Evolutionary conservation across 2,329 filamentous ascomycete species (phyloP).

Genomic region (Beauveria asiatica): DNA sequence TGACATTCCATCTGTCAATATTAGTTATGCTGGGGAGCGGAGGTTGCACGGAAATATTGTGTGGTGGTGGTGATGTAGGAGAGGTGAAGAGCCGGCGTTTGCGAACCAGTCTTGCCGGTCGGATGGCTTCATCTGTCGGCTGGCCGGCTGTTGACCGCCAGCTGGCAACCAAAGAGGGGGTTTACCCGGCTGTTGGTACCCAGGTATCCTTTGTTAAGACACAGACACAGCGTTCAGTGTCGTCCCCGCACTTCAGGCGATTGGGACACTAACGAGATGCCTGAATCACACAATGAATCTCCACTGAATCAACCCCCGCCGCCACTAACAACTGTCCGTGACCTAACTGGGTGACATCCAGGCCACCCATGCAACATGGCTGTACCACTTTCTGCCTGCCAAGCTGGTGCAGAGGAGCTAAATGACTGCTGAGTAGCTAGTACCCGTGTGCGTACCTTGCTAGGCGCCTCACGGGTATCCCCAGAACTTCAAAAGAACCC

Average conservation of each 20-base stretch:
- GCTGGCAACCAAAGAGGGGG: background rate
- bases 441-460: background rate
- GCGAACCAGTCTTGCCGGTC: background rate
- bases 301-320: background rate
- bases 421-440: background rate
- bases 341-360: constrained; percentile 1
- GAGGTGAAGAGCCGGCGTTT: background rate
- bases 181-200: background rate
- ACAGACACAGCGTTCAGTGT: background rate
- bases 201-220: background rate
- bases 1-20: constrained; percentile 16
- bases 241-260: background rate
- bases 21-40: background rate
- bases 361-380: background rate
- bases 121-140: background rate
- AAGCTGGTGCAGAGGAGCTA: background rate
- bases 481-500: constrained; percentile 5
- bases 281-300: background rate
- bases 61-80: background rate
- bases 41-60: constrained; percentile 2
- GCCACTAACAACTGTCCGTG: background rate
- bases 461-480: background rate
- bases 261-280: background rate
- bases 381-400: background rate
- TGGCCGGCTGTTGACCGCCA: background rate